Percentiles rank a stretch among this genome's conserved stretches.
These are phyloP conservation scores for Perkinsus marinus DNA, from an alignment of 169 alveolate species.

Conservation along the genomic window DNA sequence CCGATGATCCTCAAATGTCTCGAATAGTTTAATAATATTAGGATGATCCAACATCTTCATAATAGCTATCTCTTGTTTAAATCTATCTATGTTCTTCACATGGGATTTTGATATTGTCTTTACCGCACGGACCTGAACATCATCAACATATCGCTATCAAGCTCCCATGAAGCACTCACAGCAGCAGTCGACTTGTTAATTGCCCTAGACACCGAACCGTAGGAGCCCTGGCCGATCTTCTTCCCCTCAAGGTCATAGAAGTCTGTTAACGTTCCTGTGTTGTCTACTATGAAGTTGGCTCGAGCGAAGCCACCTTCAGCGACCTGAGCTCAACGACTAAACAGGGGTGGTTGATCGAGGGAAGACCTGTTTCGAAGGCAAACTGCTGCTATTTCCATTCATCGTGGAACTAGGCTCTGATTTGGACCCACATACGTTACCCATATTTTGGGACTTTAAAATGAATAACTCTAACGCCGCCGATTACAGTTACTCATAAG, in stretches of 20 bases:
- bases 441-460: not conserved
- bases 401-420: not conserved
- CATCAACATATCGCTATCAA: not conserved
- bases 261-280: constrained; percentile 23
- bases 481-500: too few species aligned
- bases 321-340: not conserved
- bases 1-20: constrained; percentile 74
- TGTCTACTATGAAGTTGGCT: constrained; percentile 39
- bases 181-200: constrained; percentile 38
- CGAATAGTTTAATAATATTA: constrained; percentile 66
- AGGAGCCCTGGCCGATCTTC: constrained; percentile 56
- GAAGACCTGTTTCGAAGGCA: not conserved
- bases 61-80: constrained; percentile 67
- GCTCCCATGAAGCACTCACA: not conserved
- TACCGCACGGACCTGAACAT: constrained; percentile 65
- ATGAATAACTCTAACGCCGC: too few species aligned
- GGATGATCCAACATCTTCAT: constrained; percentile 78
- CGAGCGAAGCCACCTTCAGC: constrained; percentile 30
- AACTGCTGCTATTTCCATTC: not conserved
- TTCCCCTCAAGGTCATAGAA: constrained; percentile 28
- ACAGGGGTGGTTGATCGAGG: not conserved
- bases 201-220: constrained; percentile 58
- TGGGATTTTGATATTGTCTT: constrained; percentile 63
- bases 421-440: not conserved
- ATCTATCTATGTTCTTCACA: constrained; percentile 64